phyloP scores from a whole-genome alignment of 169 alveolate genomes.

The Plasmodium coatneyi region DNA sequence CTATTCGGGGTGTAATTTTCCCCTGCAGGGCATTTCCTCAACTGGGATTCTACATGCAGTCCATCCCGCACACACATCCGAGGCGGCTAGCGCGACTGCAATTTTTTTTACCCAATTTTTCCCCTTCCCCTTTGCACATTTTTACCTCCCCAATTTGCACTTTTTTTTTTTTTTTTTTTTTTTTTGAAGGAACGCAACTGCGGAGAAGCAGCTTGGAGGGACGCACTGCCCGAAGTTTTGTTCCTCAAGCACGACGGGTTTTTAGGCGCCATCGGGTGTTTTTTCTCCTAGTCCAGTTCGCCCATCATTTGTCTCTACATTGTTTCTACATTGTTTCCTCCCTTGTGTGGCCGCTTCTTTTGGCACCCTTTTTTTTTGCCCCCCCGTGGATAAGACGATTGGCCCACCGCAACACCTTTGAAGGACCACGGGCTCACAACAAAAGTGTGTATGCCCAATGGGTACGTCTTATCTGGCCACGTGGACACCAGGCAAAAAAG shows the following conservation, averaged over 20 bases:
- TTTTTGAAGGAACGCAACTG: conserved; percentile 42
- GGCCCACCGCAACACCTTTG: background rate
- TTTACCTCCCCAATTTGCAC: background rate
- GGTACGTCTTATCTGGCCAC: background rate
- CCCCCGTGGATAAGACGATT: background rate
- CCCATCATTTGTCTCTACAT: background rate
- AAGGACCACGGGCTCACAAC: background rate
- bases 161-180: background rate
- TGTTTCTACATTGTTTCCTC: background rate
- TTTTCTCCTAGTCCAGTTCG: conserved; percentile 75
- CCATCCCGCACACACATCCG: background rate
- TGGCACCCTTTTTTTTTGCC: background rate
- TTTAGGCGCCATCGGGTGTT: conserved; percentile 94
- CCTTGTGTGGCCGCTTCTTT: background rate
- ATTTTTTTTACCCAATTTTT: background rate
- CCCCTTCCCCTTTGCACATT: background rate
- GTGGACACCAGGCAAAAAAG: background rate
- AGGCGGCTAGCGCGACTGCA: background rate
- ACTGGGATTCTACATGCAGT: background rate
- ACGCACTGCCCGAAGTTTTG: conserved; percentile 76
- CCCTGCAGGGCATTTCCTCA: no score
- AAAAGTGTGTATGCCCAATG: background rate
- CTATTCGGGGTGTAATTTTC: background rate
- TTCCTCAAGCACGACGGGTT: conserved; percentile 89
- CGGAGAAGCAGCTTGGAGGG: background rate